phyloP scores from a whole-genome alignment of 2,329 filamentous ascomycete genomes.

The Zopfia rhizophila region DNA sequence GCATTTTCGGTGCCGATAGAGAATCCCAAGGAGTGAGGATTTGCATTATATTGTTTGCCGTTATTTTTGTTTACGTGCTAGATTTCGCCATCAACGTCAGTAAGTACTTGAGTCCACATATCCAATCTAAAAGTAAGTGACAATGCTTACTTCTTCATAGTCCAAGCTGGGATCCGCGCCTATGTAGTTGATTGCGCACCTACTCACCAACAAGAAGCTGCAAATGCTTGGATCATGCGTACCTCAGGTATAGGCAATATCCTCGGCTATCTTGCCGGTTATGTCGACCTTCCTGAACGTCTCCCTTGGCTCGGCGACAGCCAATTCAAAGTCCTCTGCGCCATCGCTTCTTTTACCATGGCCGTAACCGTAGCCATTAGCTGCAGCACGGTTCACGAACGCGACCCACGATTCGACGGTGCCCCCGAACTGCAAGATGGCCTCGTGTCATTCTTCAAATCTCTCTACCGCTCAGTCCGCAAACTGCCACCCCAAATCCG shows the following conservation, averaged over 20 bases:
- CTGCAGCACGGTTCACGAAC: constrained; percentile 75
- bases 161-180: constrained; percentile 90
- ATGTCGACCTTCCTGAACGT: constrained; percentile 77
- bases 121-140: constrained; percentile 4
- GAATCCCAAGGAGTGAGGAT: constrained; percentile 72
- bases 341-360: constrained; percentile 81
- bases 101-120: constrained; percentile 50
- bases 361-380: constrained; percentile 76
- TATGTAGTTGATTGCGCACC: constrained; percentile 95
- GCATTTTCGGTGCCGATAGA: constrained; percentile 76
- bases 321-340: constrained; percentile 93
- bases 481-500: constrained; percentile 83
- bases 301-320: constrained; percentile 84
- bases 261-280: constrained; percentile 87
- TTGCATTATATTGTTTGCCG: constrained; percentile 79
- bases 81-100: constrained; percentile 96
- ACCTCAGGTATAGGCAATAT: constrained; percentile 91
- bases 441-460: constrained; percentile 80
- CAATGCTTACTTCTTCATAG: constrained; percentile 51
- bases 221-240: constrained; percentile 93
- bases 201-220: constrained; percentile 90
- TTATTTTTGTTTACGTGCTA: constrained; percentile 86
- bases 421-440: constrained; percentile 70
- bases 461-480: constrained; percentile 79
- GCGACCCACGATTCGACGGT: constrained; percentile 80